A percentile compares a stretch with the other conserved stretches of the same genome.
Conservation (phyloP, 108 stramenopile species). For the Cyclostephanos invisitatus region DNA sequence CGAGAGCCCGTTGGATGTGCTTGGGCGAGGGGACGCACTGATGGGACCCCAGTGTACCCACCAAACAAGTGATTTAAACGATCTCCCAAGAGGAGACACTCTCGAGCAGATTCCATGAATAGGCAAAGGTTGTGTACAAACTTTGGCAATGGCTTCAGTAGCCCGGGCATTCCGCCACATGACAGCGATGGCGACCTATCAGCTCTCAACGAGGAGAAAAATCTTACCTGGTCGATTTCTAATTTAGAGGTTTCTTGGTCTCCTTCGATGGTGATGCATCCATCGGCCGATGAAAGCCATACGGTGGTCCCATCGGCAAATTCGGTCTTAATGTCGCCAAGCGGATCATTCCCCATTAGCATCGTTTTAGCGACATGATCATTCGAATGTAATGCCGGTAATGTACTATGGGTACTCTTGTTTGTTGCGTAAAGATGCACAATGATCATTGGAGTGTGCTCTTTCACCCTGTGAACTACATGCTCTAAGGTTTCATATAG, state of each 20-base stretch:
- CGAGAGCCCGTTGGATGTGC: neutral
- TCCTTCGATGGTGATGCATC: conserved; percentile 2
- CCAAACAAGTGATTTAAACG: neutral
- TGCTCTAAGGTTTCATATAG: conserved; percentile 15
- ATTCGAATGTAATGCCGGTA: neutral
- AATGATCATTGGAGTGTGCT: conserved; percentile 20
- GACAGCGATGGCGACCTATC: conserved; percentile 6
- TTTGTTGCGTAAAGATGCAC: conserved; percentile 12
- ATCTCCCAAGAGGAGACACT: conserved; percentile 1
- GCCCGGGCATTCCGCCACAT: neutral
- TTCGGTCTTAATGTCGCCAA: conserved; percentile 15
- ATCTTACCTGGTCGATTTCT: neutral
- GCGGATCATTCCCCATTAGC: conserved; percentile 25
- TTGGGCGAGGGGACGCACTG: neutral
- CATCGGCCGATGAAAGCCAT: conserved; percentile 15
- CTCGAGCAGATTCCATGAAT: conserved; percentile 13
- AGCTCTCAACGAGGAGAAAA: conserved; percentile 8
- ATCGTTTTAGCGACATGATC: conserved; percentile 19
- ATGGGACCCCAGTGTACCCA: neutral
- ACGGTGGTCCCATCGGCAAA: conserved; percentile 26
- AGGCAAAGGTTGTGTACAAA: conserved; percentile 16
- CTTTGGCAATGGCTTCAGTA: neutral
- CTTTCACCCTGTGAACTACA: conserved; percentile 20
- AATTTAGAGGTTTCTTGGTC: neutral
- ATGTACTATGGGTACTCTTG: neutral